Conservation (phyloP, 768 basidiomycete genomes). For the Psilocybe sp. region DNA sequence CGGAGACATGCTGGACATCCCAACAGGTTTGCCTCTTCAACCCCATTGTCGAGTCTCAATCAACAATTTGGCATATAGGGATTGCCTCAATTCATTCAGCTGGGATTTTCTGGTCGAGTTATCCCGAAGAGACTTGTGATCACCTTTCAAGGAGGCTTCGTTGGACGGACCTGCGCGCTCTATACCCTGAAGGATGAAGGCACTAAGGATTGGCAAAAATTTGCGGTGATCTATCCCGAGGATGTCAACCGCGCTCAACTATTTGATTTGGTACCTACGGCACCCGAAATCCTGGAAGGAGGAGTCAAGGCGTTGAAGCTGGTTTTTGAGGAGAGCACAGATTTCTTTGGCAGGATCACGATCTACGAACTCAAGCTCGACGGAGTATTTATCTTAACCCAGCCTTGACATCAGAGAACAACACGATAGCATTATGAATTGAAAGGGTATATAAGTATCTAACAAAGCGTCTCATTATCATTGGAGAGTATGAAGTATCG, state of each 20-base stretch:
- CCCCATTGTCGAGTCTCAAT: neutral
- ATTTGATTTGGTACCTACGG: slow-evolving; percentile 48
- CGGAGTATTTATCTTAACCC: slow-evolving; percentile 21
- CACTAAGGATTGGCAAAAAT: slow-evolving; percentile 44
- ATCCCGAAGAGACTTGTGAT: slow-evolving; percentile 52
- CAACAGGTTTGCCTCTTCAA: slow-evolving; percentile 51
- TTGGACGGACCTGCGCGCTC: slow-evolving; percentile 59
- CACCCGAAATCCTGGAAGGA: slow-evolving; percentile 15
- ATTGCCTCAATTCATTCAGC: slow-evolving; percentile 71
- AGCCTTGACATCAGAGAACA: no score
- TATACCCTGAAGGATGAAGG: slow-evolving; percentile 26
- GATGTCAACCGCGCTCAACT: slow-evolving; percentile 73
- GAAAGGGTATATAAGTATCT: no score
- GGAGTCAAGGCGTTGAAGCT: slow-evolving; percentile 55
- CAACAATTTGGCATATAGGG: slow-evolving; percentile 44
- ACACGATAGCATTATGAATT: no score
- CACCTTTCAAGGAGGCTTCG: slow-evolving; percentile 88
- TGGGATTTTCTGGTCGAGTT: slow-evolving; percentile 53
- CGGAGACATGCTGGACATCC: slow-evolving; percentile 85
- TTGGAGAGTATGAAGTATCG: no score
- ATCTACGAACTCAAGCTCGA: slow-evolving; percentile 61
- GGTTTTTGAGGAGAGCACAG: slow-evolving; percentile 78
- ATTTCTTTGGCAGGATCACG: slow-evolving; percentile 81
- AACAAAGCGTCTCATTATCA: no score
- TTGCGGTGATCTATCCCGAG: slow-evolving; percentile 67